A percentile compares a stretch with the other conserved stretches of the same genome.
phyloP scores from a whole-genome alignment of 2,329 filamentous ascomycete species.

The Colletotrichum tofieldiae region DNA sequence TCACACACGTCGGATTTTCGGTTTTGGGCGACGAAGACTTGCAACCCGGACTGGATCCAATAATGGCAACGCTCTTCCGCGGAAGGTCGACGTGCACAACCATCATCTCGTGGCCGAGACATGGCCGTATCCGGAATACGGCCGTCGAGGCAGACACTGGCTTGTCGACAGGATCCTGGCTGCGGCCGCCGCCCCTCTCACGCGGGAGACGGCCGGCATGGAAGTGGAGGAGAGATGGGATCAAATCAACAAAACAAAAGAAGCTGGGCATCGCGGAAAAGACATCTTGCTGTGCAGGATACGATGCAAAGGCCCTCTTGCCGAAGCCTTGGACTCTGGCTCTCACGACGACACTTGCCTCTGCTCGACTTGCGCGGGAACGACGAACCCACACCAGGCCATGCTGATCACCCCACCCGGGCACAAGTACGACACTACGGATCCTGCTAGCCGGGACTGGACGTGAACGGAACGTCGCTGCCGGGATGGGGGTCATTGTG shows the following conservation, averaged over 20 bases:
- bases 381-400: conserved; percentile 33
- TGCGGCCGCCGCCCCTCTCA: conserved; percentile 43
- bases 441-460: conserved; percentile 41
- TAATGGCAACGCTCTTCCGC: conserved; percentile 44
- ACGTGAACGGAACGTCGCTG: conserved; percentile 22
- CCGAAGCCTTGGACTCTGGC: conserved; percentile 30
- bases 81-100: conserved; percentile 50
- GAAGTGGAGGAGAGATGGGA: conserved; percentile 51
- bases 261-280: conserved; percentile 49
- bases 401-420: conserved; percentile 43
- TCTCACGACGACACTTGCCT: conserved; percentile 12
- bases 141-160: conserved; percentile 59
- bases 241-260: conserved; percentile 47
- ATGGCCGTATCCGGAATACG: conserved; percentile 58
- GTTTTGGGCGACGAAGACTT: conserved; percentile 43
- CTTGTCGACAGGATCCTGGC: conserved; percentile 59
- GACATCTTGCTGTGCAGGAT: conserved; percentile 53
- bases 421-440: conserved; percentile 33
- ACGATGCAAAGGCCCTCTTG: conserved; percentile 45
- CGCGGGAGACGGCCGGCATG: conserved; percentile 40
- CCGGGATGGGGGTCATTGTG: conserved; percentile 40
- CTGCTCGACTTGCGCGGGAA: conserved; percentile 14
- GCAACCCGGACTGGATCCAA: conserved; percentile 50
- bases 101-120: conserved; percentile 55
- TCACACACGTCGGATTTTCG: conserved; percentile 42